Evolutionary conservation across 148 eudicot species (phyloP).

Genomic region (Rhododendron ferrugineum): DNA sequence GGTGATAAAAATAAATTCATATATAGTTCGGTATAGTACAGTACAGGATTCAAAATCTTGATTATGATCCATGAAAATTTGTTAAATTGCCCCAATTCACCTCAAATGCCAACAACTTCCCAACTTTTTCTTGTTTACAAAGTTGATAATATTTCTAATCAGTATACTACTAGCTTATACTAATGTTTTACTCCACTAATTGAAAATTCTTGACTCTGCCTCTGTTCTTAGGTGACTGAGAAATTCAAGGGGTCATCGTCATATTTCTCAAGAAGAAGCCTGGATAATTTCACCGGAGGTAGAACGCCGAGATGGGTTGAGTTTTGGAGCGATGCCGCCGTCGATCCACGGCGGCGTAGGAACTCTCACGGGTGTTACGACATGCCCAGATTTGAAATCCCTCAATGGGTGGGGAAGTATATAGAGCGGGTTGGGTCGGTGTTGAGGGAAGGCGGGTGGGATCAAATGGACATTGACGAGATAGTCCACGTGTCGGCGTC

Average conservation of each 20-base stretch:
- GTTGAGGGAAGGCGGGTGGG: constrained; percentile 78
- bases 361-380: constrained; percentile 61
- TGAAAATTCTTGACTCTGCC: background rate
- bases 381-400: constrained; percentile 41
- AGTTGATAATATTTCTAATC: no score
- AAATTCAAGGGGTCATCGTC: constrained; percentile 22
- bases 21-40: no score
- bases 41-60: no score
- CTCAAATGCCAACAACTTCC: no score
- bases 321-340: constrained; percentile 69
- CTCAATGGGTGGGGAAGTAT: constrained; percentile 70
- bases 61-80: no score
- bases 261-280: constrained; percentile 32
- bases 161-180: no score
- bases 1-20: no score
- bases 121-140: no score
- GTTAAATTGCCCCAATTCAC: no score
- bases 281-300: constrained; percentile 28
- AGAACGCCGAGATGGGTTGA: constrained; percentile 60
- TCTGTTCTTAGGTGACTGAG: constrained; percentile 7
- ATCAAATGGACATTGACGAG: constrained; percentile 69
- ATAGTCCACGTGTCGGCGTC: constrained; percentile 74
- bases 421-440: constrained; percentile 70
- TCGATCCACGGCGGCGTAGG: constrained; percentile 39
- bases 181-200: background rate